A percentile compares a stretch with the other conserved stretches of the same genome.
phyloP scores from a whole-genome alignment of 192 early-diverging fungal genomes.

The Dispira parvispora region DNA sequence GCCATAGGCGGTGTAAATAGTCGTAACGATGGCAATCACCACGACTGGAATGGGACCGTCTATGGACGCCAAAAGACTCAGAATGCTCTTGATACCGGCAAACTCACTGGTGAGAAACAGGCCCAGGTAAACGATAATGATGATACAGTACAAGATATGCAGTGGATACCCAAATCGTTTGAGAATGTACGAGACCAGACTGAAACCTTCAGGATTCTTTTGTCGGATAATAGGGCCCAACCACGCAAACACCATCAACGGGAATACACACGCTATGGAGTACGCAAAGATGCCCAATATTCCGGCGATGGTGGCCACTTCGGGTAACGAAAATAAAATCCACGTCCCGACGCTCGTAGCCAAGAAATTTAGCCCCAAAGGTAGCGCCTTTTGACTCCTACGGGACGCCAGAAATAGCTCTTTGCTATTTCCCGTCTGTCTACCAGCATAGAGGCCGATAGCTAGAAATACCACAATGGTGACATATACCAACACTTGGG shows the following conservation, averaged over 20 bases:
- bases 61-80: conserved; percentile 34
- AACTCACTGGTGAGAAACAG: conserved; percentile 49
- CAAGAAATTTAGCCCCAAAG: conserved; percentile 32
- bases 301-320: conserved; percentile 43
- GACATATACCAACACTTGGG: conserved; percentile 36
- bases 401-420: conserved; percentile 35
- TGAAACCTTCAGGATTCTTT: conserved; percentile 40
- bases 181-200: conserved; percentile 45
- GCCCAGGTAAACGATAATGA: conserved; percentile 41
- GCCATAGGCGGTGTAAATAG: conserved; percentile 49
- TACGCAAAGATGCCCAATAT: conserved; percentile 49
- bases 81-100: conserved; percentile 40
- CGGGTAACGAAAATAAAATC: conserved; percentile 46
- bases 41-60: conserved; percentile 37
- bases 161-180: conserved; percentile 41
- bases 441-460: conserved; percentile 33
- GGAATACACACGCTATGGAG: conserved; percentile 38
- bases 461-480: conserved; percentile 30
- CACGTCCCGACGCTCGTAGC: conserved; percentile 38
- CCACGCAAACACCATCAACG: conserved; percentile 36
- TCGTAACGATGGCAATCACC: conserved; percentile 40
- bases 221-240: conserved; percentile 39
- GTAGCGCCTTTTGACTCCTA: conserved; percentile 27
- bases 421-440: conserved; percentile 26
- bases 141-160: conserved; percentile 33